A percentile compares a stretch with the other conserved stretches of the same genome.
These are phyloP conservation scores for Chenopodium quinoa DNA, from an alignment of 148 eudicot genomes.

Conservation along the genomic window DNA sequence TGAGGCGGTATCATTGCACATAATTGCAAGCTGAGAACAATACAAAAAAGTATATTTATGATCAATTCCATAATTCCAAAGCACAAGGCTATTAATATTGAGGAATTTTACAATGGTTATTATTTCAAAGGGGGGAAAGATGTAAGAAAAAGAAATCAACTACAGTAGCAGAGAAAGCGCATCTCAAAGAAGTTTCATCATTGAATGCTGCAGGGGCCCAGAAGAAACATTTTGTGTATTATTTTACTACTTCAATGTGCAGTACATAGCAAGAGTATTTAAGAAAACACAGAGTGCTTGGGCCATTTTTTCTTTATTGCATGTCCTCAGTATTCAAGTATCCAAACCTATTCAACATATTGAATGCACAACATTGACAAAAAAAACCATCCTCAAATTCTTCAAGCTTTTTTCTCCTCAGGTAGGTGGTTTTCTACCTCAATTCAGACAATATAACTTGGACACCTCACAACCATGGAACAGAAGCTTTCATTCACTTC, in stretches of 20 bases:
- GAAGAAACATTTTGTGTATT: not conserved
- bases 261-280: not conserved
- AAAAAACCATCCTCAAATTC: not conserved
- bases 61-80: not conserved
- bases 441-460: not conserved
- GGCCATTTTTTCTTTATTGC: not conserved
- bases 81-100: not conserved
- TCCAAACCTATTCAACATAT: not conserved
- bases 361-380: not conserved
- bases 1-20: not conserved
- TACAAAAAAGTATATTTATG: not conserved
- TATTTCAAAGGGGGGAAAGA: not conserved
- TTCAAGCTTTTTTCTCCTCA: not conserved
- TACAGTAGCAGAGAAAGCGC: not conserved
- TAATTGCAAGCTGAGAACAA: not conserved
- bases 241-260: not conserved
- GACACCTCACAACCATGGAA: not conserved
- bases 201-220: not conserved
- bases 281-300: not conserved
- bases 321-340: not conserved
- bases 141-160: not conserved
- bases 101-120: not conserved
- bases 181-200: not conserved
- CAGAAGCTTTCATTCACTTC: not conserved
- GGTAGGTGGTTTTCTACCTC: not conserved